Evolutionary conservation across 805 yeast species (phyloP).

Genomic region (Candida rishiriensis): DNA sequence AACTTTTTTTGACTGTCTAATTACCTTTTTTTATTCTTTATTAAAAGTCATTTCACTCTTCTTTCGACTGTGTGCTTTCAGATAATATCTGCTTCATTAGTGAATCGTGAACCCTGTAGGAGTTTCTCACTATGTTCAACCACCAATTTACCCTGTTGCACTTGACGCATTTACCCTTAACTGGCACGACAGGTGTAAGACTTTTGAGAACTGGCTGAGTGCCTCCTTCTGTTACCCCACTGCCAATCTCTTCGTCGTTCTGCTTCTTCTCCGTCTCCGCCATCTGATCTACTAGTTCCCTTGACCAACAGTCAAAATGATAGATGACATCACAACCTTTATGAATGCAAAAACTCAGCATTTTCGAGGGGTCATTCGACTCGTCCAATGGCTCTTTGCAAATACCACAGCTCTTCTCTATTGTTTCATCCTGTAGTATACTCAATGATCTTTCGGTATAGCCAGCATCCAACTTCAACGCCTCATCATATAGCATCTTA

Average conservation of each 20-base stretch:
- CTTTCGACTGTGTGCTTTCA: no score
- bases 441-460: constrained; percentile 14
- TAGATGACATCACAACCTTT: constrained; percentile 24
- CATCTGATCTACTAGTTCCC: constrained; percentile 8
- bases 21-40: no score
- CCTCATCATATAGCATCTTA: constrained; percentile 18
- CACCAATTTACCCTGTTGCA: constrained; percentile 26
- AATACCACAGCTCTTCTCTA: constrained; percentile 7
- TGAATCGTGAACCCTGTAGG: constrained; percentile 10
- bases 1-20: no score
- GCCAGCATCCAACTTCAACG: constrained; percentile 17
- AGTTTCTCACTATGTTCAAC: constrained; percentile 24
- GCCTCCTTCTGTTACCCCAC: no score
- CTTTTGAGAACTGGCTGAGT: not conserved
- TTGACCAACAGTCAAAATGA: constrained; percentile 35
- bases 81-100: no score
- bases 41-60: no score
- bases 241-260: not conserved
- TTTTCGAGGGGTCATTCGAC: constrained; percentile 8
- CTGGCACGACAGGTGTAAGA: constrained; percentile 20
- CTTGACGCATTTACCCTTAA: constrained; percentile 21
- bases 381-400: constrained; percentile 14
- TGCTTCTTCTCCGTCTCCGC: not conserved
- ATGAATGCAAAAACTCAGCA: constrained; percentile 21
- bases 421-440: constrained; percentile 5